Evolutionary conservation across 1,139 yeast species (phyloP).

Genomic region (Suhomyces chickasaworum): DNA sequence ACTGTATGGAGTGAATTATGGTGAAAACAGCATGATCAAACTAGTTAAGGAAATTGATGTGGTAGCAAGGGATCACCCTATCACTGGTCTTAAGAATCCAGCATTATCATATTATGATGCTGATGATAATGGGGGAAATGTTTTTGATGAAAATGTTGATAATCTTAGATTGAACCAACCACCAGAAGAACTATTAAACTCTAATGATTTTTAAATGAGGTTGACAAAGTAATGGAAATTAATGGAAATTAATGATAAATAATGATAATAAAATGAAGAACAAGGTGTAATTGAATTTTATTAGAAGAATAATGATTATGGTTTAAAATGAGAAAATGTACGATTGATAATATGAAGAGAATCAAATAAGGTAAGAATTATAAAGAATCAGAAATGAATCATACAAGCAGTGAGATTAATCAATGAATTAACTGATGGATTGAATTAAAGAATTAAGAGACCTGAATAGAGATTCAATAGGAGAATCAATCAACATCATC

Average conservation of each 20-base stretch:
- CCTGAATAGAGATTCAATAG: no score
- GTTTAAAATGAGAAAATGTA: neutral
- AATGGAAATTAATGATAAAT: no score
- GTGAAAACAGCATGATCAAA: constrained; percentile 63
- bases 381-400: no score
- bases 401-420: no score
- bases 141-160: constrained; percentile 35
- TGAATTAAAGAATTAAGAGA: no score
- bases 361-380: no score
- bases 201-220: no score
- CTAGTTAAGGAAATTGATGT: constrained; percentile 53
- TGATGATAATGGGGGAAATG: constrained; percentile 29
- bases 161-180: constrained; percentile 30
- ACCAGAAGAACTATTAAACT: neutral
- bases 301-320: neutral
- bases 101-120: constrained; percentile 46
- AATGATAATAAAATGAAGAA: no score
- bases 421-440: no score
- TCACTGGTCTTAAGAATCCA: constrained; percentile 48
- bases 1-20: constrained; percentile 58
- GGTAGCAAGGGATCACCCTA: constrained; percentile 43
- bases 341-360: neutral
- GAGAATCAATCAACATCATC: no score
- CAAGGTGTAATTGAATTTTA: neutral
- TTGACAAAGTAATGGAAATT: no score